Base-by-base conservation (phyloP, 768 basidiomycete genomes). In the Lactifluus subvellereus region DNA sequence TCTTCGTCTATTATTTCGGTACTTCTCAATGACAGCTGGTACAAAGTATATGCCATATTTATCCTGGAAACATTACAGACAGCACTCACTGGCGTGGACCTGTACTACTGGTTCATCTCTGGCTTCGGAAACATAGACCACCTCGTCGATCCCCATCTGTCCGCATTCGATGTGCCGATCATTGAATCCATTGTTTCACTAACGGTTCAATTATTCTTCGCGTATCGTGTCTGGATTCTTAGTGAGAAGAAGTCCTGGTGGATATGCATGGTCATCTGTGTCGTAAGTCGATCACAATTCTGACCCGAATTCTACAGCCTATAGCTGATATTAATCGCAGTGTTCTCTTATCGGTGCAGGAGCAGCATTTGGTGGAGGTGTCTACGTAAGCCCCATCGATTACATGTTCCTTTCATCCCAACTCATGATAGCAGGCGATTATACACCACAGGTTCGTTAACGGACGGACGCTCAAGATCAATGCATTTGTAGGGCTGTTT, bases 101-200 rank as follows among this genome's bases (percentile, higher is more conserved):
- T 62, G 18, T 58, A 53, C 42, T 48, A 48, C 50, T 53, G 56
- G 56, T 62, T 62, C 13, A 43, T 27, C 9, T 52, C 56, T 11
- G 61, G 57, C 22, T 62, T 47, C 73, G 3, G 70, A 71, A 0
- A 65, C 69, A 1, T 57, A 2, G 7, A 11, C 0, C 56, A 22
- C 30, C 51, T 58, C 13, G 3, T 7, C 2, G 1, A 32, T 42
- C 62, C 27, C 27, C 2, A 27, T 27, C 2, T 27, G 13, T 22
- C 57, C 2, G 8, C 50, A 3, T 49, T 58, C 37, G 57, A 48
- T 14, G 57, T 11, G 4, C 62, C 62, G 27, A 49, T 64, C n/a
- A 54, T 64, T 6, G 62, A 32, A 4, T 32, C 57, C 14, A 2
- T 64, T 0, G 32, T 64, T 27, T 54, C 62, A 0, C 16, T 59